A percentile compares a stretch with the other conserved stretches of the same genome.
Evolutionary conservation across 108 stramenopile genomes (phyloP).

Genomic region (Nitzschia sp.): DNA sequence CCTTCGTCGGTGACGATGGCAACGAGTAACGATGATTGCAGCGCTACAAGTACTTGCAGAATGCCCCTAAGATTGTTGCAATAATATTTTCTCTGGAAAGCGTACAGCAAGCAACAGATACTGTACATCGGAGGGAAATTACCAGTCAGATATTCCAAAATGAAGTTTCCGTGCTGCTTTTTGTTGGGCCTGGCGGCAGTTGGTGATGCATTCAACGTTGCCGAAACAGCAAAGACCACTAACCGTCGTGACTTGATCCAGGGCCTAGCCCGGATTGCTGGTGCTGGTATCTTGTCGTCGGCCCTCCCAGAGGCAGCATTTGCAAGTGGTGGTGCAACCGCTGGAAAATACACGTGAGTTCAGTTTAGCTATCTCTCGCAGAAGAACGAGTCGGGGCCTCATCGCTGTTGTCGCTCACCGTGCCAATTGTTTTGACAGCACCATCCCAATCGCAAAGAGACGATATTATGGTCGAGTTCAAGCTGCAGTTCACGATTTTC

Average conservation of each 20-base stretch:
- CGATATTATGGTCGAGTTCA: constrained; percentile 88
- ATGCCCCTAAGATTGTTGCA: too few relatives aligned
- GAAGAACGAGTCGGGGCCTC: too few relatives aligned
- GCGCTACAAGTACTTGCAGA: too few relatives aligned
- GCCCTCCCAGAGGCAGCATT: constrained; percentile 24
- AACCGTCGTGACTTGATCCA: not conserved
- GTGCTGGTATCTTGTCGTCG: not conserved
- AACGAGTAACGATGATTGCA: too few relatives aligned
- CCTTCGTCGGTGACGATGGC: too few relatives aligned
- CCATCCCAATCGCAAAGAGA: constrained; percentile 84
- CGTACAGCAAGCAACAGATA: too few relatives aligned
- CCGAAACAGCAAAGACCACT: not conserved
- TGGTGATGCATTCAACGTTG: not conserved
- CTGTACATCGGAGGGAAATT: not conserved
- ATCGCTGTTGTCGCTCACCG: too few relatives aligned
- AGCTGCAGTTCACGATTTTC: constrained; percentile 72
- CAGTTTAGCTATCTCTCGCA: too few relatives aligned
- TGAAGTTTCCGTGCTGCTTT: not conserved
- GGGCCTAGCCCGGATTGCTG: not conserved
- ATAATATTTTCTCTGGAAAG: too few relatives aligned
- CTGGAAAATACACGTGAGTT: constrained; percentile 80
- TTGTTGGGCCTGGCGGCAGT: not conserved
- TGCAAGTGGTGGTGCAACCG: constrained; percentile 81
- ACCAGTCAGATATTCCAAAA: not conserved
- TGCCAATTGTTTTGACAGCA: too few relatives aligned